Base-by-base conservation (phyloP, 2,329 filamentous ascomycete genomes). In the Botrytis hyacinthi region DNA sequence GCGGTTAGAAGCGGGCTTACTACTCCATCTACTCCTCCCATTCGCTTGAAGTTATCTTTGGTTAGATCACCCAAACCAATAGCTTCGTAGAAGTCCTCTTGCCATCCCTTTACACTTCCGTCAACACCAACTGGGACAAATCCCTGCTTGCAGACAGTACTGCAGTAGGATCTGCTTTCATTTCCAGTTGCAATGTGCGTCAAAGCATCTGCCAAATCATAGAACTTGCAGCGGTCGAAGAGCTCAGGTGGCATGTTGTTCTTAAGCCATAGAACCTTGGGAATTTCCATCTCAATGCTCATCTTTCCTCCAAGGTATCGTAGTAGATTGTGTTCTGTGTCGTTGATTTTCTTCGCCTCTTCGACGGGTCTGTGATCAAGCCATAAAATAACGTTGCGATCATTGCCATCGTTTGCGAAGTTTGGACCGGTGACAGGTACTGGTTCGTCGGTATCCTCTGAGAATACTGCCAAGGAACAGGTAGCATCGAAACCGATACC, bases 261-360 rank as follows among this genome's bases (percentile, higher is more conserved):
- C 88, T 98, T 98, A 81, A 99, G 87, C 96, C 96, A 99, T 73
- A 98, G 87, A 1, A 98, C 93, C 85, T 99, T 99, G 76, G 96
- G 96, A 73, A 99, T 97, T 83, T 99, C 96, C 96, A 99, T 99
- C 86, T 99, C 96, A 77, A 98, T 95, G 82, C 94, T 97, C 96
- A 99, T 99, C 82, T 92, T 95, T 76, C 96, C 96, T 78, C 96
- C 96, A 29, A 99, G 96, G 81, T 99, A 99, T 80, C 94, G 92
- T 74, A 99, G 89, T 71, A 99, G 86, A 82, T 97, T 96, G 86
- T 99, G 96, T 71, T 91, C 88, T 4, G 96, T 98, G 72, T 90
- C 90, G 82, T 99, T 99, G 85, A 99, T 97, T 84, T 93, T 92
- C 76, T 93, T 91, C 0, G 95, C 97, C 86, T 99, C 96, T 75